Base-by-base conservation (phyloP, 805 yeast genomes). In the Metschnikowia peoriensis region DNA sequence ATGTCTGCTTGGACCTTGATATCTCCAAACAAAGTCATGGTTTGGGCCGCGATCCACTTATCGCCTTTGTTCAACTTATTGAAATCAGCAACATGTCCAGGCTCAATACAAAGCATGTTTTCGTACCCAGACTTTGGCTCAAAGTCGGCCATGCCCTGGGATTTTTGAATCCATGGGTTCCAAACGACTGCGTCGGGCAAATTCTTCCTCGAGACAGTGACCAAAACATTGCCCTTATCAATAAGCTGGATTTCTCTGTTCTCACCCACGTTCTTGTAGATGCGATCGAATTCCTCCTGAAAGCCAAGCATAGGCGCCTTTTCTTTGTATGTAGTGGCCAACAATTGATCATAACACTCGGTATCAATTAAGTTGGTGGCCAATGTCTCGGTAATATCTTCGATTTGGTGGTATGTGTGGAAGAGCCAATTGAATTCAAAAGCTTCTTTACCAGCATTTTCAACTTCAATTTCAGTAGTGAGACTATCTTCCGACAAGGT, bases 131-230 rank as follows among this genome's bases (percentile, higher is more conserved):
- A 69, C 66, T 88, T 89, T 47, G 98, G 99, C 61, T 78, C 80
- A 64, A 93, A 94, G 71, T 94, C 99, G 41, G 76, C 85, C 93
- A 94, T 89, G 1, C 86, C 85, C 27, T 72, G 76, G n/a, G 94
- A 82, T 68, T 88, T 89, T 51, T 86, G 79, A 59, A 81, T 76
- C 99, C 98, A 94, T 38, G 99, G 99, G 70, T 94, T 94, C 99
- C 99, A 94, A 50, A 94, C 97, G 46, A 94, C 98, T 6, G 80
- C 75, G 57, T 81, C 85, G 0, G 81, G 84, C 60, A 89, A 73
- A 61, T 85, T 85, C 14, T 71, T 72, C 64, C 96, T 79, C 49
- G 80, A 75, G 37, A 93, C 69, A 41, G 88, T 84, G 66, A 86
- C 86, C 46, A 83, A 67, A 7, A 89, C 92, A 57, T 82, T 79